Evolutionary conservation across 2,329 filamentous ascomycete species (phyloP).

Genomic region (Penicillium sp.): DNA sequence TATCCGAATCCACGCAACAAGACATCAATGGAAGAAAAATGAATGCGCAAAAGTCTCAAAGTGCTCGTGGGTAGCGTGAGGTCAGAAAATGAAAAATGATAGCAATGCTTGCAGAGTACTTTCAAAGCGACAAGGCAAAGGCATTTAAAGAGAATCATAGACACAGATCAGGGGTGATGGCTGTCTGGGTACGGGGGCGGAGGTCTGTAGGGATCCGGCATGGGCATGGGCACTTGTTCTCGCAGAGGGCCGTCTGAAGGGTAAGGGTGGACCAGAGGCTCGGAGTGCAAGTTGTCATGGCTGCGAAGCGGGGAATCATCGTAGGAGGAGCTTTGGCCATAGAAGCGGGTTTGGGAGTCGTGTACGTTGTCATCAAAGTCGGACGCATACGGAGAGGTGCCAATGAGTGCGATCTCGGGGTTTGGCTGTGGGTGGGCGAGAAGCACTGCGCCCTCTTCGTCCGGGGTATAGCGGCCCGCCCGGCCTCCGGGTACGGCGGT

Average conservation of each 20-base stretch:
- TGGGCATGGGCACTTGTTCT: conserved; percentile 33
- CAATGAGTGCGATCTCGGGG: conserved; percentile 26
- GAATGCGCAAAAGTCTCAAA: not conserved
- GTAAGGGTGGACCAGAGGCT: conserved; percentile 15
- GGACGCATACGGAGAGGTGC: conserved; percentile 22
- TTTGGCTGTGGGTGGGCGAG: conserved; percentile 42
- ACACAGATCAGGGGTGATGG: conserved; percentile 15
- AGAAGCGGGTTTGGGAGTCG: conserved; percentile 16
- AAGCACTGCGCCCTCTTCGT: conserved; percentile 42
- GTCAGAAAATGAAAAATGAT: conserved; percentile 6
- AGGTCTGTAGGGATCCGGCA: conserved; percentile 33
- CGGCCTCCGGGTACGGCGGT: conserved; percentile 21
- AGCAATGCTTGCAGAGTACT: not conserved
- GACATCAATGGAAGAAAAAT: conserved; percentile 4
- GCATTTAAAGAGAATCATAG: conserved; percentile 4
- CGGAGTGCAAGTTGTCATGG: conserved; percentile 8
- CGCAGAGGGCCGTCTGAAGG: conserved; percentile 27
- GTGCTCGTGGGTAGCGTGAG: conserved; percentile 26
- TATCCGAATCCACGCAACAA: conserved; percentile 21
- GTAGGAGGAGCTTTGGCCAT: conserved; percentile 15
- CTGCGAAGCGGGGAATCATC: conserved; percentile 14
- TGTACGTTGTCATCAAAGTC: conserved; percentile 18
- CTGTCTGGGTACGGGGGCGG: conserved; percentile 28
- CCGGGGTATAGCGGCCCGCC: conserved; percentile 26
- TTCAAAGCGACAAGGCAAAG: not conserved